phyloP scores from a whole-genome alignment of 2,329 filamentous ascomycete genomes.

The Xylariomycetidae sp. region DNA sequence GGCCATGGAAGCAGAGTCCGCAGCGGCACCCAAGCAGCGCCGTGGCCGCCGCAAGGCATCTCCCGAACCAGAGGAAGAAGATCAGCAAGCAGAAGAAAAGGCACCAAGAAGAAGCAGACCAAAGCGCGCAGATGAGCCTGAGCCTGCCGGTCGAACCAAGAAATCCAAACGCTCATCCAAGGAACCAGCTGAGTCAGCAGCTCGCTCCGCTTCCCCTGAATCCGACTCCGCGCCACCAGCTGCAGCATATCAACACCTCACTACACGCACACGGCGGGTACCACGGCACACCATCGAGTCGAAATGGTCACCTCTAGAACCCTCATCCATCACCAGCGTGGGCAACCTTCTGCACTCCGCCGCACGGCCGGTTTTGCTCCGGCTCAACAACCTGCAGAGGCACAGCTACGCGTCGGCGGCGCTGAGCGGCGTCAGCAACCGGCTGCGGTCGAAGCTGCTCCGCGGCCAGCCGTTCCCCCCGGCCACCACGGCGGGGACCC shows the following conservation, averaged over 20 bases:
- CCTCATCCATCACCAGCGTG: constrained; percentile 49
- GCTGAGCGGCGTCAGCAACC: constrained; percentile 48
- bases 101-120: constrained; percentile 6
- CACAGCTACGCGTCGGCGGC: constrained; percentile 49
- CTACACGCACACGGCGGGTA: constrained; percentile 45
- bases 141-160: background rate
- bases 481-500: constrained; percentile 33
- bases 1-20: no score
- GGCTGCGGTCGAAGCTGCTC: constrained; percentile 51
- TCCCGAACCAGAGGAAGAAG: constrained; percentile 3
- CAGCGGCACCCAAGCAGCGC: background rate
- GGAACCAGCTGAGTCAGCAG: constrained; percentile 7
- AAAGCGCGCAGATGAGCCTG: constrained; percentile 3
- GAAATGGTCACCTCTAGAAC: constrained; percentile 58
- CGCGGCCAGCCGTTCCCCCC: constrained; percentile 57
- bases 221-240: constrained; percentile 16
- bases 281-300: constrained; percentile 60
- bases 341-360: constrained; percentile 50
- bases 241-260: constrained; percentile 43
- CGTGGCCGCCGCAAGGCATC: no score
- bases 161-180: constrained; percentile 5
- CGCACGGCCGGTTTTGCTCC: constrained; percentile 56
- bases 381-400: constrained; percentile 40
- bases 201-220: constrained; percentile 19
- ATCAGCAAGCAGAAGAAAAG: constrained; percentile 4